phyloP scores from a whole-genome alignment of 2,329 filamentous ascomycete genomes.

The Botrytis porri region DNA sequence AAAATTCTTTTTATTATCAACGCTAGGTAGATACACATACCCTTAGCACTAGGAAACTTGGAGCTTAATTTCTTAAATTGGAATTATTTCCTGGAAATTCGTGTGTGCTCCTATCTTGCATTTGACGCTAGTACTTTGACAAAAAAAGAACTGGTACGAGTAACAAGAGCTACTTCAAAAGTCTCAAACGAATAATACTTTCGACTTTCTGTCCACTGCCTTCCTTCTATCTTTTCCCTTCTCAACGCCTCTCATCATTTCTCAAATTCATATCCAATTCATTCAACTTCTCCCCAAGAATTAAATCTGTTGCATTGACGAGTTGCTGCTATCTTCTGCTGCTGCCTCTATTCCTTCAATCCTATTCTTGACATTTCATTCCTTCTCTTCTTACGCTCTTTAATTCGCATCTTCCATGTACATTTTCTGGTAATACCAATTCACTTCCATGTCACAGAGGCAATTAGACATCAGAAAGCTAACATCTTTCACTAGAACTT shows the following conservation, averaged over 20 bases:
- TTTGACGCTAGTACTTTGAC: neutral
- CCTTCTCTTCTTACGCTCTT: conserved; percentile 30
- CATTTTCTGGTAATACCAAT: conserved; percentile 30
- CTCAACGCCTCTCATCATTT: neutral
- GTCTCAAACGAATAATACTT: conserved; percentile 8
- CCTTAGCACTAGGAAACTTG: neutral
- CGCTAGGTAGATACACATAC: neutral
- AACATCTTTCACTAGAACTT: conserved; percentile 26
- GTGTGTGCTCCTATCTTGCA: neutral
- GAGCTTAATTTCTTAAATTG: neutral
- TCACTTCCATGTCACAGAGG: neutral
- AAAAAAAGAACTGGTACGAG: neutral
- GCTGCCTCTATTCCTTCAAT: conserved; percentile 15
- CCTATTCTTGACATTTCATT: conserved; percentile 17
- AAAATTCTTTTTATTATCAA: neutral
- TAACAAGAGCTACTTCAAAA: neutral
- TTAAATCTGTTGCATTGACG: neutral
- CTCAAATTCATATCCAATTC: neutral
- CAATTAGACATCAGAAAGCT: conserved; percentile 17
- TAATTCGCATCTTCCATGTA: conserved; percentile 35
- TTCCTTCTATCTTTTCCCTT: neutral
- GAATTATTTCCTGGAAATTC: neutral
- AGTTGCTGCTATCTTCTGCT: conserved; percentile 10
- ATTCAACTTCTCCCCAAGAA: neutral
- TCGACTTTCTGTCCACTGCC: neutral